A percentile compares a stretch with the other conserved stretches of the same genome.
Evolutionary conservation across 148 eudicot species (phyloP).

Genomic region (Heliamphora exappendiculata): DNA sequence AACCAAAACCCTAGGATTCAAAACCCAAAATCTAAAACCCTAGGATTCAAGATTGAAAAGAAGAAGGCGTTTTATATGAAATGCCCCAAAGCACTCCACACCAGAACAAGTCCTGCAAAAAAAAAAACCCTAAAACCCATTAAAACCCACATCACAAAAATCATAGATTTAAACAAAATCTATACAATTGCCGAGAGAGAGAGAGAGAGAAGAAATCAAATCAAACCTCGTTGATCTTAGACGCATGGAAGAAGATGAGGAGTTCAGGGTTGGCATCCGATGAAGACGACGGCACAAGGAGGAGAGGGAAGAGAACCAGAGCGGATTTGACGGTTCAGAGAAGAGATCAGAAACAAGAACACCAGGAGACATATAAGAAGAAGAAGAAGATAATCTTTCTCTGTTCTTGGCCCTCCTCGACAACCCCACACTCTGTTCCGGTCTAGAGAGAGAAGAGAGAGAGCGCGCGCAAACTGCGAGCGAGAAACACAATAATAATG

Average conservation of each 20-base stretch:
- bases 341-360: background rate
- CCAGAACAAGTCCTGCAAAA: conserved; percentile 22
- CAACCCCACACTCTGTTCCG: too few species aligned
- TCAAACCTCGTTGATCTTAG: conserved; percentile 6
- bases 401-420: background rate
- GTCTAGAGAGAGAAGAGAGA: background rate
- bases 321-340: background rate
- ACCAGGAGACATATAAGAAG: background rate
- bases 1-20: background rate
- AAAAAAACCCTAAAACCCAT: conserved; percentile 8
- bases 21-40: conserved; percentile 5
- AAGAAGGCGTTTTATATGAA: conserved; percentile 18
- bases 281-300: background rate
- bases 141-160: background rate
- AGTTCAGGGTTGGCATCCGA: background rate
- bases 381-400: too few species aligned
- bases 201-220: too few species aligned
- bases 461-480: background rate
- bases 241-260: background rate
- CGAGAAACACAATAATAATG: background rate
- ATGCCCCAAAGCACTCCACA: conserved; percentile 16
- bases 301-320: background rate
- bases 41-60: background rate
- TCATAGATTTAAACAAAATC: background rate
- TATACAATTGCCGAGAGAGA: background rate